These are phyloP conservation scores for Mycocentrospora acerina DNA, from an alignment of 2,329 filamentous ascomycete species.

Conservation along the genomic window DNA sequence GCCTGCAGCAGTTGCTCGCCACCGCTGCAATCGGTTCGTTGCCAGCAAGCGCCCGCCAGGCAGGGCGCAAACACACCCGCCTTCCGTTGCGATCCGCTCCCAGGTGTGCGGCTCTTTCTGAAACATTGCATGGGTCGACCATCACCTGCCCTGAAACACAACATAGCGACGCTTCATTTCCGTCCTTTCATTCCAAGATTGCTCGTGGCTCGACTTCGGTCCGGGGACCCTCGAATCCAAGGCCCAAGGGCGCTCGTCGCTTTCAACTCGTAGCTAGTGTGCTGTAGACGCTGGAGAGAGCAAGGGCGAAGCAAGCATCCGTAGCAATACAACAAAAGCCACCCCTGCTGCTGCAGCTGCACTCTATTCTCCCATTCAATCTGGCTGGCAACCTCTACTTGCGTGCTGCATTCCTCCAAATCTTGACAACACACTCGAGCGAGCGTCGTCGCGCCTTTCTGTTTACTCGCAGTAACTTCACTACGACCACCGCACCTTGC, in stretches of 20 bases:
- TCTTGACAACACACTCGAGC: conserved; percentile 2
- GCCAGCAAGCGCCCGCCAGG: neutral
- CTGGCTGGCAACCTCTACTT: conserved; percentile 1
- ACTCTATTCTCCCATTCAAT: conserved; percentile 8
- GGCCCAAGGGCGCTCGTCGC: conserved; percentile 15
- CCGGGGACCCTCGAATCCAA: too few species aligned
- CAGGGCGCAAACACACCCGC: neutral
- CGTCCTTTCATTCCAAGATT: conserved; percentile 11
- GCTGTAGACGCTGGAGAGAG: neutral
- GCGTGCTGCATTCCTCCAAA: conserved; percentile 5
- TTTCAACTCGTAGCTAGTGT: conserved; percentile 26
- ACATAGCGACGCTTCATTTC: conserved; percentile 29
- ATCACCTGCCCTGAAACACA: conserved; percentile 36
- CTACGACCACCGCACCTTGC: conserved; percentile 4
- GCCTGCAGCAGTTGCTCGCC: too few species aligned
- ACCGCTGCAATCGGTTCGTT: too few species aligned
- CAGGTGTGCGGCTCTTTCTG: conserved; percentile 10
- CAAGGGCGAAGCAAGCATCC: conserved; percentile 13
- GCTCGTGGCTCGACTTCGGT: too few species aligned
- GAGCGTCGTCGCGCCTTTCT: conserved; percentile 5
- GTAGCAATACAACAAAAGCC: conserved; percentile 19
- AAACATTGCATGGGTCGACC: conserved; percentile 25
- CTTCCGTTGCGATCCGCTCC: neutral
- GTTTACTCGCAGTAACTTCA: conserved; percentile 1
- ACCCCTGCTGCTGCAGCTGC: conserved; percentile 2